Percentiles rank a stretch among this genome's conserved stretches.
Evolutionary conservation across 2,329 filamentous ascomycete genomes (phyloP).

Genomic region (Leptographium flavum): DNA sequence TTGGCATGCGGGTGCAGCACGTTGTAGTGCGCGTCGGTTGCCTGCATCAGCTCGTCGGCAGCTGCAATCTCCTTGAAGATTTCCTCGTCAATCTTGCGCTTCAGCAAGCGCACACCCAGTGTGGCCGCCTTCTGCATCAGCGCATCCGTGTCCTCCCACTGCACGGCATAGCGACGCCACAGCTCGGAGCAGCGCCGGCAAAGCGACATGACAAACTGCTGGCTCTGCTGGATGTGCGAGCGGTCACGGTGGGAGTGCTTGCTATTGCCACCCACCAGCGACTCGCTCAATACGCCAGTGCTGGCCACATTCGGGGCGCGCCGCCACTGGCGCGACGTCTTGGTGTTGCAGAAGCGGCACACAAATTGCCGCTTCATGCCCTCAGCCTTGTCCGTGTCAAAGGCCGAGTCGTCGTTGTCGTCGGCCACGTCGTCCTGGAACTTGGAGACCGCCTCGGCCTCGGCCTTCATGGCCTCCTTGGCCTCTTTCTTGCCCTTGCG

Average conservation of each 20-base stretch:
- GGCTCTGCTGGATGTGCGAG: conserved; percentile 24
- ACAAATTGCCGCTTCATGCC: conserved; percentile 71
- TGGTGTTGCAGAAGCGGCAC: conserved; percentile 84
- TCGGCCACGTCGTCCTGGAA: conserved; percentile 87
- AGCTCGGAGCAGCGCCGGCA: conserved; percentile 83
- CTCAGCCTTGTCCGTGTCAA: conserved; percentile 73
- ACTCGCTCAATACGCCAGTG: conserved; percentile 26
- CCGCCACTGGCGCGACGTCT: conserved; percentile 77
- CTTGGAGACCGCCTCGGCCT: conserved; percentile 52
- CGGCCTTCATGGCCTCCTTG: conserved; percentile 60
- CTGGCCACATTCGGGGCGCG: conserved; percentile 61
- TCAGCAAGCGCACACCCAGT: conserved; percentile 69
- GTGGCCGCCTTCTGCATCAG: conserved; percentile 74
- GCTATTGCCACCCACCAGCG: conserved; percentile 45
- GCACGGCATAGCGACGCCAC: conserved; percentile 91
- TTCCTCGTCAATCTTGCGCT: conserved; percentile 84
- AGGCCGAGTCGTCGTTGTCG: conserved; percentile 86
- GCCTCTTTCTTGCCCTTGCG: conserved; percentile 84
- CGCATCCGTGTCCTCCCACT: conserved; percentile 90
- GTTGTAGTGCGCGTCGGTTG: conserved; percentile 18
- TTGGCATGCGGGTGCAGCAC: conserved; percentile 11
- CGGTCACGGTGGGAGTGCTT: conserved; percentile 67
- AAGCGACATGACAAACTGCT: conserved; percentile 62
- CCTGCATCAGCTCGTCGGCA: conserved; percentile 45
- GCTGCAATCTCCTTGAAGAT: conserved; percentile 58